A percentile compares a stretch with the other conserved stretches of the same genome.
Conservation (phyloP, 2,329 filamentous ascomycete species). For the Pleoardoris graminearum region DNA sequence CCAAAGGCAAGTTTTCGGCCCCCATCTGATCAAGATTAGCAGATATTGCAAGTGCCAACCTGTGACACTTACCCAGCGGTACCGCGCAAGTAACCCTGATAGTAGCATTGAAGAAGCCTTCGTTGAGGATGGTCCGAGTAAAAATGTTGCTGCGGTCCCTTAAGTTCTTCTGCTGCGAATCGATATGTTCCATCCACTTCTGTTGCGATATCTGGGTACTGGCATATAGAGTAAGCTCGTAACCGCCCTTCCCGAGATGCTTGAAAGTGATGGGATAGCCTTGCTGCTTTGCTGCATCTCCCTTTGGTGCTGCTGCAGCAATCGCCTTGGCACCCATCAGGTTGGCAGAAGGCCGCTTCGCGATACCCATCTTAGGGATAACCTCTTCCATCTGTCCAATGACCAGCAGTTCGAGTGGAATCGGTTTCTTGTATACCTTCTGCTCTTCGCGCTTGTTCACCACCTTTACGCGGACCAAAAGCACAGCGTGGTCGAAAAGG, state of each 20-base stretch:
- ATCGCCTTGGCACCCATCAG: constrained; percentile 60
- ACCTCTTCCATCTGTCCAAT: constrained; percentile 98
- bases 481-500: constrained; percentile 92
- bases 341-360: constrained; percentile 87
- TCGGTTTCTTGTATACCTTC: constrained; percentile 93
- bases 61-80: constrained; percentile 72
- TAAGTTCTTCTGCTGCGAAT: constrained; percentile 83
- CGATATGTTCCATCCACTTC: constrained; percentile 97
- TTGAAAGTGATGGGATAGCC: constrained; percentile 95
- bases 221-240: constrained; percentile 87
- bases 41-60: background rate
- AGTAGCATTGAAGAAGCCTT: constrained; percentile 85
- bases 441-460: constrained; percentile 93
- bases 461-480: constrained; percentile 87
- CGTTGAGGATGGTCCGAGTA: constrained; percentile 70
- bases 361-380: constrained; percentile 75
- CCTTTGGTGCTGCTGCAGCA: constrained; percentile 47
- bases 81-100: constrained; percentile 95
- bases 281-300: constrained; percentile 59
- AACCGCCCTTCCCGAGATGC: constrained; percentile 92
- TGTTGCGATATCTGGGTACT: constrained; percentile 82
- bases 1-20: constrained; percentile 93
- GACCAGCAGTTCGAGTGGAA: constrained; percentile 87
- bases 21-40: constrained; percentile 65
- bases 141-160: constrained; percentile 74